Evolutionary conservation across 257 asterid genomes (phyloP).

Genomic region (Solanum peruvianum): DNA sequence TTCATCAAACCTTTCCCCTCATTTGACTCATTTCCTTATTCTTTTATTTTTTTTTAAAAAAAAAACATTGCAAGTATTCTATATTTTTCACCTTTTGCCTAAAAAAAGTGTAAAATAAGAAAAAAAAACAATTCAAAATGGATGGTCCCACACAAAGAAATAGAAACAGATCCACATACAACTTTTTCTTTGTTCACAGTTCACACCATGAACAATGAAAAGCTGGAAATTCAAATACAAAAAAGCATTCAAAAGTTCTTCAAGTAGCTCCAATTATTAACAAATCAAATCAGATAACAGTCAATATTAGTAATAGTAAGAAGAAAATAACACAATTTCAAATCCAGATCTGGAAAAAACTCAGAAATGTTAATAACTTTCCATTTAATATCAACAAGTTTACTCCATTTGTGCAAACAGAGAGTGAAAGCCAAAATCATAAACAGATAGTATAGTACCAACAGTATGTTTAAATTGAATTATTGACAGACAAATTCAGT

Average conservation of each 20-base stretch:
- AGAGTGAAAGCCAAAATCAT: not conserved
- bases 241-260: not conserved
- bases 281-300: not conserved
- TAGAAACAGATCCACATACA: not conserved
- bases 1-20: not conserved
- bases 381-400: not conserved
- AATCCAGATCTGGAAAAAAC: not conserved
- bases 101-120: not conserved
- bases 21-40: not conserved
- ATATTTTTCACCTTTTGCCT: not conserved
- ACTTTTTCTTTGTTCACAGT: not conserved
- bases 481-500: slow-evolving; percentile 6
- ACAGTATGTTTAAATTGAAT: not conserved
- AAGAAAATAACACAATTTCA: not conserved
- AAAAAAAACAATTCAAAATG: not conserved
- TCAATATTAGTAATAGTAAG: not conserved
- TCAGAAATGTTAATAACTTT: not conserved
- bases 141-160: not conserved
- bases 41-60: not conserved
- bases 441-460: not conserved
- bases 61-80: not conserved
- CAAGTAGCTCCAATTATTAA: not conserved
- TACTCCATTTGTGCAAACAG: not conserved
- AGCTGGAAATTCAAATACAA: not conserved
- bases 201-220: not conserved